Evolutionary conservation across 2,329 filamentous ascomycete genomes (phyloP), one percentile per base, ranked within the genome.

Genomic region (Penicillium sp.): DNA sequence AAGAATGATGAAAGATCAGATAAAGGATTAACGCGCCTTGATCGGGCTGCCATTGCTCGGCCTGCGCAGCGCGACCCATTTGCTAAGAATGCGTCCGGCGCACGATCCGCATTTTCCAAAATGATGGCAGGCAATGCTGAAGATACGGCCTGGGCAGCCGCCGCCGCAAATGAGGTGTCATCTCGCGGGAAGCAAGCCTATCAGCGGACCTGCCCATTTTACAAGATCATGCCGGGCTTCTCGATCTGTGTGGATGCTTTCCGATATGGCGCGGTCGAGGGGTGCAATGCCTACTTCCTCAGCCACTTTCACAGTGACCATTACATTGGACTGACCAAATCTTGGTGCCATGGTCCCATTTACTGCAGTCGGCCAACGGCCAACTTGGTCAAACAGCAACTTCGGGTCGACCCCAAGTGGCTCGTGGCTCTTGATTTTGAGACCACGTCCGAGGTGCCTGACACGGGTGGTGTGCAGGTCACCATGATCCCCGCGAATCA

Each of bases 221-320:
- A 99, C 81, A 99, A 99, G 76, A 97, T 98, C 63, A 88, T 99
- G 78, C 93, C 94, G 0, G 92, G 92, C 0, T 89, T 97, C 69
- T 91, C 85, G 63, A 96, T 98, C 54, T 96, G 92, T 58, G 95
- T 99, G 0, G 95, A 99, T 75, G 95, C 95, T 0, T 96, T 99
- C 70, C 87, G 94, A 19, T 99, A 98, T 70, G 95, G 95, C 2
- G 92, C 93, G 4, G 91, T 99, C 0, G 85, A 96, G 71, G 93
- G 92, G 0, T 96, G 93, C 73, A 89, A 90, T 55, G 95, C 94
- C 1, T 99, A 99, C 73, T 99, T 99, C 66, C 83, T 99, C 11
- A 97, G 93, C 68, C 95, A 99, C 72, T 99, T 98, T 66, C 95
- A 99, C 75, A 97, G 92, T 69, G 95, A 99, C 72, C 95, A 99